A percentile compares a stretch with the other conserved stretches of the same genome.
These are phyloP conservation scores for Neopestalotiopsis sp. DNA, from an alignment of 2,329 filamentous ascomycete genomes.

Conservation along the genomic window DNA sequence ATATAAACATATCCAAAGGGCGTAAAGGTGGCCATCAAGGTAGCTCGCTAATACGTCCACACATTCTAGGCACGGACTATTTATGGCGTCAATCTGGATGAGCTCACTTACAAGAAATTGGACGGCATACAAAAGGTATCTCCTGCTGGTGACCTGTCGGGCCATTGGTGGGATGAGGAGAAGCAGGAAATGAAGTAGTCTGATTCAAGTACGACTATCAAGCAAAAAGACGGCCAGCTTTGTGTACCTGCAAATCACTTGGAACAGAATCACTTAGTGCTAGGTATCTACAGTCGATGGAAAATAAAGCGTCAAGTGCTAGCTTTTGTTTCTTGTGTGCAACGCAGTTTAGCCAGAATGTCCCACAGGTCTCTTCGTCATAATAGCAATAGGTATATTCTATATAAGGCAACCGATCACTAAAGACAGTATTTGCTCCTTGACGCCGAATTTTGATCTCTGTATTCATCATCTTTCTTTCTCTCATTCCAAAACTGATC, in stretches of 20 bases:
- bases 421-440: background rate
- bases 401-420: background rate
- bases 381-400: too few relatives aligned
- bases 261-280: background rate
- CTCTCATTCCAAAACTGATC: background rate
- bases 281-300: too few relatives aligned
- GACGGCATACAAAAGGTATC: constrained; percentile 41
- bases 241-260: background rate
- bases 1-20: background rate
- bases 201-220: background rate
- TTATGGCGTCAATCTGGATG: constrained; percentile 45
- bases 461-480: background rate
- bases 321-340: too few relatives aligned
- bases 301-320: too few relatives aligned
- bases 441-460: background rate
- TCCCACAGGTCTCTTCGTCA: too few relatives aligned
- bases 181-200: constrained; percentile 32
- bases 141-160: constrained; percentile 44
- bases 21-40: constrained; percentile 3
- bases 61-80: constrained; percentile 44
- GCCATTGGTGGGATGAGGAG: constrained; percentile 38
- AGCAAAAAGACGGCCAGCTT: background rate
- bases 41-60: background rate
- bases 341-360: too few relatives aligned
- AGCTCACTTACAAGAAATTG: constrained; percentile 39